phyloP scores from a whole-genome alignment of 2,329 filamentous ascomycete genomes.

The Fusarium poae region DNA sequence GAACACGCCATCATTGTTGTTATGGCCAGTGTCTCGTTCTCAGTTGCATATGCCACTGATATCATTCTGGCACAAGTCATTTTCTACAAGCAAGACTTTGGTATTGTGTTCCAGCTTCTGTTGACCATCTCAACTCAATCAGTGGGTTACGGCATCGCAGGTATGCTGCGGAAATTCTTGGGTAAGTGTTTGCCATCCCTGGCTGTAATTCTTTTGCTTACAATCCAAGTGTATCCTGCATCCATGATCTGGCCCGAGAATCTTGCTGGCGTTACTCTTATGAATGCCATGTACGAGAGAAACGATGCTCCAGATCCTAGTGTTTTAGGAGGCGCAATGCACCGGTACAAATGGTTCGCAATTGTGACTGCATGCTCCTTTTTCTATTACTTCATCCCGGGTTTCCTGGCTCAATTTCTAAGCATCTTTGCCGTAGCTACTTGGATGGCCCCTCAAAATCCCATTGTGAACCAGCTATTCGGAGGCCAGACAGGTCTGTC shows the following conservation, averaged over 20 bases:
- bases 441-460: conserved; percentile 77
- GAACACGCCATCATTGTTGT: conserved; percentile 77
- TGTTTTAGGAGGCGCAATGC: conserved; percentile 73
- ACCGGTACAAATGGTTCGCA: conserved; percentile 74
- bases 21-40: conserved; percentile 79
- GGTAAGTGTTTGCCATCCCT: conserved; percentile 54
- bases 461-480: conserved; percentile 79
- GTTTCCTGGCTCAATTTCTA: conserved; percentile 76
- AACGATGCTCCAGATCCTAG: conserved; percentile 63
- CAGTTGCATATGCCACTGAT: conserved; percentile 78
- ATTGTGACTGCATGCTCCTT: conserved; percentile 70
- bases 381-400: conserved; percentile 77
- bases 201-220: neutral
- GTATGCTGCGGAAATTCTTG: conserved; percentile 74
- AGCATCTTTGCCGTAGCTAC: conserved; percentile 79
- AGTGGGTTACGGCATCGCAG: conserved; percentile 76
- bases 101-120: conserved; percentile 74
- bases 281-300: conserved; percentile 79
- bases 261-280: conserved; percentile 74
- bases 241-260: conserved; percentile 82
- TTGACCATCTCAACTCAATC: conserved; percentile 77
- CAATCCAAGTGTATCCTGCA: conserved; percentile 68
- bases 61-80: conserved; percentile 78
- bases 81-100: conserved; percentile 79
- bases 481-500: conserved; percentile 76